phyloP scores from a whole-genome alignment of 108 stramenopile genomes.

The Discostella pseudostelligera region DNA sequence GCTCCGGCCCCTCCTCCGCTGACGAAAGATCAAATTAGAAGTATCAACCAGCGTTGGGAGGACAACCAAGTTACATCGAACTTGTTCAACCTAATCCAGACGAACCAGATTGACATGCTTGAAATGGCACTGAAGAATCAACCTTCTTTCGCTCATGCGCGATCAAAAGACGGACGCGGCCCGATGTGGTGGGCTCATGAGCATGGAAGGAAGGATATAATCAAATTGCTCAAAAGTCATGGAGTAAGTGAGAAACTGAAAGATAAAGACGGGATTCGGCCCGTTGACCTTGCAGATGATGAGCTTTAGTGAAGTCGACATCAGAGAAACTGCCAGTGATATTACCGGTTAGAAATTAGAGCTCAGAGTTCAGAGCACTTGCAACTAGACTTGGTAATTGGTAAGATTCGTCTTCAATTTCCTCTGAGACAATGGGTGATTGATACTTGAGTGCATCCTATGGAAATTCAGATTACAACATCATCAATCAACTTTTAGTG shows the following conservation, averaged over 20 bases:
- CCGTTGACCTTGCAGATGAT: conserved; percentile 46
- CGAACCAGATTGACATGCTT: conserved; percentile 46
- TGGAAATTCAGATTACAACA: too few species aligned
- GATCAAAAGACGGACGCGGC: conserved; percentile 55
- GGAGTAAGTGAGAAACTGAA: conserved; percentile 68
- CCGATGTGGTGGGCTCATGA: conserved; percentile 92
- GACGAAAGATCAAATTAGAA: conserved; percentile 55
- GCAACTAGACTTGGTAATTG: too few species aligned
- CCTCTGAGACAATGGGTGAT: too few species aligned
- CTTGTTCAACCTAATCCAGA: conserved; percentile 68
- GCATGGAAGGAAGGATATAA: conserved; percentile 55
- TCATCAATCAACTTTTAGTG: too few species aligned
- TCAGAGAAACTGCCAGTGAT: background rate
- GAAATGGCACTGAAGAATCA: conserved; percentile 38
- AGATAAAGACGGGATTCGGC: conserved; percentile 74
- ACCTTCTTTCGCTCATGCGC: conserved; percentile 62
- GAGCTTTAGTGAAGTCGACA: conserved; percentile 15
- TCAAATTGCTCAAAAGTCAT: conserved; percentile 59
- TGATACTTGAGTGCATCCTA: too few species aligned
- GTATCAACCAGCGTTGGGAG: conserved; percentile 70
- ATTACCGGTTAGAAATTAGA: too few species aligned
- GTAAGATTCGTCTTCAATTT: too few species aligned
- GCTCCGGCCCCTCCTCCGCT: conserved; percentile 17
- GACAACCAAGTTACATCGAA: conserved; percentile 62
- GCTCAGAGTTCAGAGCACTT: too few species aligned